A percentile compares a stretch with the other conserved stretches of the same genome.
These are phyloP conservation scores for Pyrus bretschneideri DNA, from an alignment of 306 rosid genomes.

Conservation along the genomic window DNA sequence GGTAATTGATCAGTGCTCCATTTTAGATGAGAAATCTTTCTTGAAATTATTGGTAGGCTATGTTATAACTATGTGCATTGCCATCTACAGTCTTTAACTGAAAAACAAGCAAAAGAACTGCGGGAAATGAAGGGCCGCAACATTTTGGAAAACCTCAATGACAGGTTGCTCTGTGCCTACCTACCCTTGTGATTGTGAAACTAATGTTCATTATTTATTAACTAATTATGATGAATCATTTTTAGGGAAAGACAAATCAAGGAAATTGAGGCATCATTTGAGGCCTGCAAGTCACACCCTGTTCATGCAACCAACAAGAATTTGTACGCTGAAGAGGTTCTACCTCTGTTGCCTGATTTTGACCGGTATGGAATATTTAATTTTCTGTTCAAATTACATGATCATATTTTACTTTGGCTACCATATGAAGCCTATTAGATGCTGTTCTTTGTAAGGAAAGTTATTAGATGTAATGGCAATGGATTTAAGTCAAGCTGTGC, in stretches of 20 bases:
- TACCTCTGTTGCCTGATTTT: constrained; percentile 86
- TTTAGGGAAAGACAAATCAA: constrained; percentile 88
- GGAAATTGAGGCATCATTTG: constrained; percentile 97
- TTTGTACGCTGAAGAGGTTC: constrained; percentile 85
- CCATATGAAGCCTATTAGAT: background rate
- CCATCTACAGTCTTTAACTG: constrained; percentile 71
- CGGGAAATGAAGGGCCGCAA: constrained; percentile 76
- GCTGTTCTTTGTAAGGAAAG: background rate
- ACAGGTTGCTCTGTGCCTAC: constrained; percentile 41
- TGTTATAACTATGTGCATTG: constrained; percentile 17
- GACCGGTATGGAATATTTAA: constrained; percentile 52
- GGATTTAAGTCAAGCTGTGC: background rate
- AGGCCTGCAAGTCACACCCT: constrained; percentile 85
- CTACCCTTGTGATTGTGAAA: background rate
- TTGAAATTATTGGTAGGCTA: constrained; percentile 10
- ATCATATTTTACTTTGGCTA: background rate
- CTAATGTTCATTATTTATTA: background rate
- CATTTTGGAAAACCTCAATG: constrained; percentile 65
- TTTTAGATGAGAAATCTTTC: constrained; percentile 13
- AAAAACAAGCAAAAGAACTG: constrained; percentile 93
- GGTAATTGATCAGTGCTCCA: constrained; percentile 35
- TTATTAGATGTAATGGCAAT: background rate
- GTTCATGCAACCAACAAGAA: constrained; percentile 84
- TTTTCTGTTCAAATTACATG: background rate
- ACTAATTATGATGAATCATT: constrained; percentile 11